phyloP scores from a whole-genome alignment of 2,329 filamentous ascomycete genomes.

The Blastomyces silverae region DNA sequence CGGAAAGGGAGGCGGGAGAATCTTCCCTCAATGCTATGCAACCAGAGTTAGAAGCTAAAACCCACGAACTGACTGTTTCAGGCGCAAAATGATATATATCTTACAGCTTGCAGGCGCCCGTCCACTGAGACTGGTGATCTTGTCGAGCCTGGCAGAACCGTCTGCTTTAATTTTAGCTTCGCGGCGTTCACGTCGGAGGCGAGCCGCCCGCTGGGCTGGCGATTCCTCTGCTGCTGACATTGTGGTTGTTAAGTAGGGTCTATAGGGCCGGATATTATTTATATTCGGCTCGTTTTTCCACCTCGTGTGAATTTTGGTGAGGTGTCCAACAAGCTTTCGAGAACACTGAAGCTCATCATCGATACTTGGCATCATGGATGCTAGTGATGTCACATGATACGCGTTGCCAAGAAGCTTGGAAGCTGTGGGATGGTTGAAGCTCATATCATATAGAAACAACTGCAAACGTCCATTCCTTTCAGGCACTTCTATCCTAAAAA shows the following conservation, averaged over 20 bases:
- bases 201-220: conserved; percentile 47
- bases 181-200: conserved; percentile 56
- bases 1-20: conserved; percentile 19
- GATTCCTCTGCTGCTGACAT: conserved; percentile 41
- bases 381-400: neutral
- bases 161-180: conserved; percentile 56
- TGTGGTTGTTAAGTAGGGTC: neutral
- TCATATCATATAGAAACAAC: too few relatives aligned
- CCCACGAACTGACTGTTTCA: neutral
- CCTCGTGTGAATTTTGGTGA: neutral
- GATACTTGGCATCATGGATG: neutral
- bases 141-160: conserved; percentile 53
- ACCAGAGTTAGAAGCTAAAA: neutral
- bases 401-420: too few relatives aligned
- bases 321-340: neutral
- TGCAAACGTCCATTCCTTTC: too few relatives aligned
- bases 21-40: conserved; percentile 24
- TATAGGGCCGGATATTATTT: neutral
- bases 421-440: too few relatives aligned
- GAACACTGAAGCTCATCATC: neutral
- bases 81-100: conserved; percentile 3
- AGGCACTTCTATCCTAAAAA: too few relatives aligned
- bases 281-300: neutral
- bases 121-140: conserved; percentile 56
- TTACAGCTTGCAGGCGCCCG: conserved; percentile 34